Evolutionary conservation across 1,284 basidiomycete genomes (phyloP).

Genomic region (Athelia sp.): DNA sequence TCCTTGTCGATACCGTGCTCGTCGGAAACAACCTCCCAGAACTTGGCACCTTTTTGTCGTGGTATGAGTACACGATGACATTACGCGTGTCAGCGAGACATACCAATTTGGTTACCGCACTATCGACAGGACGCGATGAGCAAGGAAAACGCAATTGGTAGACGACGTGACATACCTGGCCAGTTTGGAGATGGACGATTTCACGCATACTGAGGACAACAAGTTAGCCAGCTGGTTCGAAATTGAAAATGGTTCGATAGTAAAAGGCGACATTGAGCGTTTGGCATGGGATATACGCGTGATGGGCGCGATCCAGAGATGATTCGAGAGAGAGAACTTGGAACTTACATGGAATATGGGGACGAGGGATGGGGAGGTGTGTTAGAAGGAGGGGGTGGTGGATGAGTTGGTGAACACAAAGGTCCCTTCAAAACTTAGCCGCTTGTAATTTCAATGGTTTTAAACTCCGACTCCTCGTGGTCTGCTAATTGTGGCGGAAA

Average conservation of each 20-base stretch:
- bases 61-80: slow-evolving; percentile 9
- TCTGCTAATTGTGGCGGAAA: too few relatives aligned
- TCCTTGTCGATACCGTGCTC: slow-evolving; percentile 95
- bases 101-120: slow-evolving; percentile 98
- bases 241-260: slow-evolving; percentile 35
- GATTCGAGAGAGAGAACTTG: not conserved
- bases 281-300: slow-evolving; percentile 12
- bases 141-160: slow-evolving; percentile 9
- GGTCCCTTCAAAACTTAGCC: too few relatives aligned
- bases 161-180: slow-evolving; percentile 62
- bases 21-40: slow-evolving; percentile 98
- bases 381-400: slow-evolving; percentile 12
- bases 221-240: slow-evolving; percentile 23
- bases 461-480: too few relatives aligned
- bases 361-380: slow-evolving; percentile 24
- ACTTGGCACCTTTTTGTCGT: slow-evolving; percentile 77
- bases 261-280: slow-evolving; percentile 26
- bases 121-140: slow-evolving; percentile 31
- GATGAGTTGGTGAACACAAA: slow-evolving; percentile 5
- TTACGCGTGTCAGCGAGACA: slow-evolving; percentile 23
- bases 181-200: slow-evolving; percentile 96
- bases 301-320: slow-evolving; percentile 6
- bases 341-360: slow-evolving; percentile 34
- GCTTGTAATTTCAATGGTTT: too few relatives aligned
- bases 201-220: slow-evolving; percentile 76